These are phyloP conservation scores for Rhodotorula mucilaginosa DNA, from an alignment of 1,284 basidiomycete species.

Conservation along the genomic window DNA sequence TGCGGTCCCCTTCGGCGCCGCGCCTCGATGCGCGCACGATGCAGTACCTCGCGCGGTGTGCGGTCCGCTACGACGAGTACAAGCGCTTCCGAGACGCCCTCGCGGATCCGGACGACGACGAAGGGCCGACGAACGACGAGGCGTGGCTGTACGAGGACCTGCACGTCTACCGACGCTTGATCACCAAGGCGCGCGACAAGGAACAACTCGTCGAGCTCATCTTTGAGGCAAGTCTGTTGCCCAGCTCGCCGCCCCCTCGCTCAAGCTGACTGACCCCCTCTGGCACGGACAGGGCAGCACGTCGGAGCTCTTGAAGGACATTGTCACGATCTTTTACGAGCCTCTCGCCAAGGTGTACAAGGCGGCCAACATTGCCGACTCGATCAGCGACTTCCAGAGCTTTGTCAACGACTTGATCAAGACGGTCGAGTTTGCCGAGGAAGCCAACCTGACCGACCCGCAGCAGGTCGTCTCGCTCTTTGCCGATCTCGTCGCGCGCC, in stretches of 20 bases:
- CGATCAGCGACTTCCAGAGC: slow-evolving; percentile 82
- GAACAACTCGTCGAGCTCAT: slow-evolving; percentile 91
- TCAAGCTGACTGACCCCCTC: not conserved
- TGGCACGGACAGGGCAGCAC: slow-evolving; percentile 70
- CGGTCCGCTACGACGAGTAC: slow-evolving; percentile 73
- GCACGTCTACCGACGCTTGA: slow-evolving; percentile 70
- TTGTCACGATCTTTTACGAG: slow-evolving; percentile 98
- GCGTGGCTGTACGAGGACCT: slow-evolving; percentile 93
- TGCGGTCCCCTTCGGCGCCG: slow-evolving; percentile 71
- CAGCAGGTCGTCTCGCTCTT: slow-evolving; percentile 85
- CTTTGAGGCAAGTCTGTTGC: slow-evolving; percentile 68
- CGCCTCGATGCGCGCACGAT: slow-evolving; percentile 66
- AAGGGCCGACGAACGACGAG: slow-evolving; percentile 82
- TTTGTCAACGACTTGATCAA: slow-evolving; percentile 95
- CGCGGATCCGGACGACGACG: slow-evolving; percentile 81
- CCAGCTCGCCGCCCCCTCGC: not conserved
- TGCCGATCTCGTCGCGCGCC: slow-evolving; percentile 87
- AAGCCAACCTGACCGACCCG: slow-evolving; percentile 81
- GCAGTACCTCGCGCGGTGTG: slow-evolving; percentile 70
- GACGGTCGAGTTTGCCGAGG: slow-evolving; percentile 86
- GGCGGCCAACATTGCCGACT: slow-evolving; percentile 95
- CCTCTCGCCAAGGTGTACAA: slow-evolving; percentile 98
- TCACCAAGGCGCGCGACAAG: slow-evolving; percentile 77
- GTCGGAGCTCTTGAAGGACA: slow-evolving; percentile 92
- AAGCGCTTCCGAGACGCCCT: slow-evolving; percentile 61